Base-by-base conservation (phyloP, 148 eudicot genomes). In the Silene uniflora region DNA sequence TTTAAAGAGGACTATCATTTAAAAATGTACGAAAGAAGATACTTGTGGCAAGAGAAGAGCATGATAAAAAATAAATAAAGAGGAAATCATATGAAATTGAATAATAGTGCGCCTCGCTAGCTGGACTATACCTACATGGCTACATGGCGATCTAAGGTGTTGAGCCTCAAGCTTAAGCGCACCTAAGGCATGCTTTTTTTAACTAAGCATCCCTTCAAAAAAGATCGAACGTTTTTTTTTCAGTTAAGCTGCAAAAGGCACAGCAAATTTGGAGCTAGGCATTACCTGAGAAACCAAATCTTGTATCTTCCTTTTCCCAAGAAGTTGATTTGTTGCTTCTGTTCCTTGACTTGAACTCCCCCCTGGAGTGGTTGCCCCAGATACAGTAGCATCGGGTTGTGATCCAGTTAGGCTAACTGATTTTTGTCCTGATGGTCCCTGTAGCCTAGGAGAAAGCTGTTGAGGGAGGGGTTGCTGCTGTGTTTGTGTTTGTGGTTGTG, bases 341-440 rank as follows among this genome's bases (percentile, higher is more conserved):
- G 97, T 90, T 81, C 98, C 97, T 76, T 87, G 98, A 82, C 96
- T 94, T 22, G 97, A 94, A 81, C 98, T 91, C 8, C 98, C 96
- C 42, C 97, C 98, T 3, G 91, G 91, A 18, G 97, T 87, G 56
- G 97, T 90, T 46, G 89, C 75, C 32, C 97, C 97, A 49, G 96
- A 94, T 77, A 82, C 90, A 74, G 96, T 94, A 66, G 96, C 96
- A 90, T 94, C 98, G 44, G 98, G 98, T 79, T 94, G 97, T 52
- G 97, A 94, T 75, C 97, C 98, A 3, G 97, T 90, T 79, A 94
- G 82, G 83, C 98, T 94, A 18, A 94, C 66, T 73, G 98, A 84
- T 78, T 88, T 94, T 82, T 91, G 97, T 62, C 93, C 91, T 16
- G 87, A 76, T 69, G 93, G 85, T 55, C 77, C 89, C 62, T 83